Percentiles rank a stretch among this genome's conserved stretches.
Conservation (phyloP, 208 protist genomes). For the Phytomonas sp. region DNA sequence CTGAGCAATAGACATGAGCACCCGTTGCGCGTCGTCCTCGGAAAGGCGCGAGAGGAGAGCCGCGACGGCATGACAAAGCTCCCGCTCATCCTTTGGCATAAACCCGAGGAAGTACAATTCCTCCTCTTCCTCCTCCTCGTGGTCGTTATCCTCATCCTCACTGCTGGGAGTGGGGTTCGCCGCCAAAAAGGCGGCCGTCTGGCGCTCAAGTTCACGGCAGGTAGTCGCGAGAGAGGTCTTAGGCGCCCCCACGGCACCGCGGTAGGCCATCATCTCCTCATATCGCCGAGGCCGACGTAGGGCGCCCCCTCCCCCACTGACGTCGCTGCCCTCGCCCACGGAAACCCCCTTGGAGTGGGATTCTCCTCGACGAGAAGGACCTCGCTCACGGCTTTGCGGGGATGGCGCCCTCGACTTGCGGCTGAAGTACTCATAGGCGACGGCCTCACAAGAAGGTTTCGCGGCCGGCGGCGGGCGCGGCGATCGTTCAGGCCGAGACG, state of each 20-base stretch:
- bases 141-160: background rate
- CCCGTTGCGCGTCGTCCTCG: conserved; percentile 11
- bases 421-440: background rate
- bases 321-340: background rate
- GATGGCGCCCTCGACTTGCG: background rate
- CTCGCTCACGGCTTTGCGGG: background rate
- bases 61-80: conserved; percentile 19
- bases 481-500: no score
- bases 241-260: no score
- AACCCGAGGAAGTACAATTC: background rate
- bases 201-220: background rate
- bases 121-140: no score
- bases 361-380: background rate
- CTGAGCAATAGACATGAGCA: conserved; percentile 12
- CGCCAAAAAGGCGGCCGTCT: background rate
- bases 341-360: background rate
- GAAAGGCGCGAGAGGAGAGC: conserved; percentile 14
- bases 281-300: background rate
- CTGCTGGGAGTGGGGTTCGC: background rate
- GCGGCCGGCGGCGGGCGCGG: no score
- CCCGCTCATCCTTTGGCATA: conserved; percentile 15
- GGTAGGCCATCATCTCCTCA: background rate
- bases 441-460: background rate
- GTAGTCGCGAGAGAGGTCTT: background rate
- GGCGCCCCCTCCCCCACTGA: background rate